Base-by-base conservation (phyloP, 192 early-diverging fungal species). In the Coemansia umbellata region DNA sequence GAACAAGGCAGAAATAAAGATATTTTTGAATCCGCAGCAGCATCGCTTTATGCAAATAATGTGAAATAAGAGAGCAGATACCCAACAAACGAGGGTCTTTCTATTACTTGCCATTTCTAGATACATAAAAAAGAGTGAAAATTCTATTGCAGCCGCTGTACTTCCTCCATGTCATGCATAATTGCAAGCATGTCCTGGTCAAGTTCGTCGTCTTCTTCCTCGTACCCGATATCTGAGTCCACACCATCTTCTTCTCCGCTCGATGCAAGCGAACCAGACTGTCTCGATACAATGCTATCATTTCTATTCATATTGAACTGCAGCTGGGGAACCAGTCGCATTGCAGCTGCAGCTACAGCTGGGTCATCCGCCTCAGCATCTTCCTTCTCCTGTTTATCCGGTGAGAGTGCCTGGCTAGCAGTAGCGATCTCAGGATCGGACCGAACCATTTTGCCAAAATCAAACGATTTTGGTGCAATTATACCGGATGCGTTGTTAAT, bases 161-260 rank as follows among this genome's bases (percentile, higher is more conserved):
- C 43, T 17, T 74, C 49, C 14, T 74, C 71, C 60, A 74, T 62
- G 36, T 67, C 71, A 22, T 74, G 64, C 64, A 74, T 74, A 11
- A 74, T 74, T n/a, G 51, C 64, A 33, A 74, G 23, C 40, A 55
- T 74, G 15, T 74, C 71, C 21, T 60, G 71, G 40, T 74, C 71
- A 13, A 74, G 43, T 1, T 52, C 40, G 8, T 63, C 64, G 9
- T 59, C 66, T 0, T 69, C 59, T 0, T 70, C 67, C 1, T 63
- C 59, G 2, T 69, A 54, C 33, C 2, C 37, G 27, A 58, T 51
- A 8, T 53, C 44, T 0, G 35, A 50, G 10, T 55, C 47, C 6
- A 37, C 55, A 21, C 18, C 42, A 1, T 52, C 55, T 13, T 37
- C 42, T 5, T 17, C 26, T 2, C 24, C 52, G n/a, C n/a, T 10